Base-by-base conservation (phyloP, 2,329 filamentous ascomycete genomes). In the Trichoderma afroharzianum region DNA sequence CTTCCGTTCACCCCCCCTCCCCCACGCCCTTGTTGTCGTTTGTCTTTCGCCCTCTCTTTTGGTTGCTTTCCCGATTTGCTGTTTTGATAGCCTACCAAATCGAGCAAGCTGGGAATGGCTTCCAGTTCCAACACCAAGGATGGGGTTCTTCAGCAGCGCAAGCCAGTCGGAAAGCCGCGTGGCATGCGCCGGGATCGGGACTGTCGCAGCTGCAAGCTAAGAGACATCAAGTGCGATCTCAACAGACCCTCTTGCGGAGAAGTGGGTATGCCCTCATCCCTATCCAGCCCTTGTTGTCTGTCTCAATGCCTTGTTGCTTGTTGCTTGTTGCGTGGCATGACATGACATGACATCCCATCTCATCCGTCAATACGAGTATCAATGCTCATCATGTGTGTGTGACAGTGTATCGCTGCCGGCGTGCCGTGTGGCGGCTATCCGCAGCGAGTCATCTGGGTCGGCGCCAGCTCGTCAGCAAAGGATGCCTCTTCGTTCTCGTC, bases 341-440 rank as follows among this genome's bases (percentile, higher is more conserved):
- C 47, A 63, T 55, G 21, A 33, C 33, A 21, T 28, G 11, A 50
- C 57, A 24, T 43, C 33, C 24, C 33, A 36, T 43, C 33, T 18
- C 33, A 36, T 36, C 33, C 33, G 15, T 36, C 33, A 36, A 36
- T 15, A 15, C 33, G 33, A 15, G 33, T 15, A 24, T 24, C 28
- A 36, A 68, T 50, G 63, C 61, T 71, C 72, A 69, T 21, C 28
- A 28, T 62, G 47, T 21, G 3, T 53, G 47, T 53, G 57, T 69
- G 26, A 14, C 76, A 76, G 5, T 78, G 77, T 63, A 72, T 76
- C n/a, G 70, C 79, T 63, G 76, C 78, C 3, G 78, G 76, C 1
- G 47, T 80, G 9, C 21, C 69, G 1, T 80, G 79, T 55, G 78
- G 77, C 43, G 79, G 77, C 5, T 81, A 81, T 58, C 76, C 78